These are phyloP conservation scores for Puccinia triticina DNA, from an alignment of 1,284 basidiomycete species.

Conservation along the genomic window DNA sequence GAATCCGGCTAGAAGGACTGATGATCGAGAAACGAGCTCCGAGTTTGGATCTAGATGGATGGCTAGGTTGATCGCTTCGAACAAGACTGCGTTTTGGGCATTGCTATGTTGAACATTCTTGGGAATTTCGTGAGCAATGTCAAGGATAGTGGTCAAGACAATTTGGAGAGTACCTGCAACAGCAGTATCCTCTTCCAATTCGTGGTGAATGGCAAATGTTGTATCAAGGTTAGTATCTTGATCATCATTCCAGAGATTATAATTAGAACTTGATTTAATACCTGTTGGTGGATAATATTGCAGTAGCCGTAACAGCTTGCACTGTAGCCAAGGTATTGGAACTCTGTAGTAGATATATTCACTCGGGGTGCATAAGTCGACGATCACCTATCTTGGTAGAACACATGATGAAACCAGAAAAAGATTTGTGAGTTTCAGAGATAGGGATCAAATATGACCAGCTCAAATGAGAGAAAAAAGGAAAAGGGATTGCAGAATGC, in stretches of 20 bases:
- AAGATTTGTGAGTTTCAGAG: slow-evolving; percentile 11
- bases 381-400: slow-evolving; percentile 70
- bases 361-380: slow-evolving; percentile 82
- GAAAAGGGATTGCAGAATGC: no score
- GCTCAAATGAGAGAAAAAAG: not conserved
- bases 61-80: slow-evolving; percentile 95
- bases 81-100: slow-evolving; percentile 95
- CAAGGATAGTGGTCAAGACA: slow-evolving; percentile 86
- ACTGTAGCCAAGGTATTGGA: slow-evolving; percentile 96
- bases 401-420: not conserved
- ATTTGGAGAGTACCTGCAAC: slow-evolving; percentile 76
- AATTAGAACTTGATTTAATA: slow-evolving; percentile 60
- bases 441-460: not conserved
- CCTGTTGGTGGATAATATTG: slow-evolving; percentile 95
- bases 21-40: slow-evolving; percentile 83
- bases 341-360: slow-evolving; percentile 97
- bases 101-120: slow-evolving; percentile 98
- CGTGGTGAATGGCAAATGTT: not conserved
- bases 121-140: slow-evolving; percentile 87
- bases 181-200: slow-evolving; percentile 73
- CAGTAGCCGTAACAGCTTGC: slow-evolving; percentile 86
- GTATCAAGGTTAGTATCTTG: not conserved
- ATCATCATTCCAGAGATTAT: not conserved
- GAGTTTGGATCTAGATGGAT: slow-evolving; percentile 95
- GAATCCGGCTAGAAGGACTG: slow-evolving; percentile 87